phyloP scores from a whole-genome alignment of 2,329 filamentous ascomycete genomes.

The Daldinia sp. region DNA sequence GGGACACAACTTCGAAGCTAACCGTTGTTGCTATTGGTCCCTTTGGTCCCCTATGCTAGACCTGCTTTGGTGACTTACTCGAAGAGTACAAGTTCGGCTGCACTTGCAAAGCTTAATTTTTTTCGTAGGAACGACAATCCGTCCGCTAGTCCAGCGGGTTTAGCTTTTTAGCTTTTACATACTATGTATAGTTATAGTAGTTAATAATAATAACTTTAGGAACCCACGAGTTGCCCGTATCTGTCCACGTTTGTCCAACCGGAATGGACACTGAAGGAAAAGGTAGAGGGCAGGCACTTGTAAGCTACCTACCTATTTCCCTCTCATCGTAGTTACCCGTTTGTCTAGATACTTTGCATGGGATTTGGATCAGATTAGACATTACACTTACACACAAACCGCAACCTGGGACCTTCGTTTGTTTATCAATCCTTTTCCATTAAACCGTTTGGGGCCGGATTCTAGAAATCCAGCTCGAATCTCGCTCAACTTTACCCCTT shows the following conservation, averaged over 20 bases:
- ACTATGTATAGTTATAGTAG: no score
- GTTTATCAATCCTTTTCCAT: neutral
- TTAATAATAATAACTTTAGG: no score
- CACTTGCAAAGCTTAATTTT: constrained; percentile 16
- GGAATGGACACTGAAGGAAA: neutral
- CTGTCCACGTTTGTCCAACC: neutral
- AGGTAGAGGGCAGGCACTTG: neutral
- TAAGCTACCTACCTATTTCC: no score
- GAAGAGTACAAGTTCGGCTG: constrained; percentile 15
- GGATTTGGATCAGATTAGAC: neutral
- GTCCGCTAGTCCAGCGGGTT: neutral
- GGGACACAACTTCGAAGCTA: constrained; percentile 2
- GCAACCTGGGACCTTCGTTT: neutral
- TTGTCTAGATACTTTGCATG: no score
- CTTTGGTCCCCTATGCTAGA: neutral
- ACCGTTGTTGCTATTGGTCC: constrained; percentile 8
- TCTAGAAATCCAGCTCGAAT: constrained; percentile 4
- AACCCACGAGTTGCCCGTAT: neutral
- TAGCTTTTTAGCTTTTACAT: no score
- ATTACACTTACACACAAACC: neutral
- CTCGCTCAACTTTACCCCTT: constrained; percentile 15
- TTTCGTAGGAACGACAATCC: neutral
- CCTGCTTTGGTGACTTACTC: neutral
- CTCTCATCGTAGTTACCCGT: no score
- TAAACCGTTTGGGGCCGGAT: neutral